These are phyloP conservation scores for Colletotrichum phormii DNA, from an alignment of 2,329 filamentous ascomycete species.

Conservation along the genomic window DNA sequence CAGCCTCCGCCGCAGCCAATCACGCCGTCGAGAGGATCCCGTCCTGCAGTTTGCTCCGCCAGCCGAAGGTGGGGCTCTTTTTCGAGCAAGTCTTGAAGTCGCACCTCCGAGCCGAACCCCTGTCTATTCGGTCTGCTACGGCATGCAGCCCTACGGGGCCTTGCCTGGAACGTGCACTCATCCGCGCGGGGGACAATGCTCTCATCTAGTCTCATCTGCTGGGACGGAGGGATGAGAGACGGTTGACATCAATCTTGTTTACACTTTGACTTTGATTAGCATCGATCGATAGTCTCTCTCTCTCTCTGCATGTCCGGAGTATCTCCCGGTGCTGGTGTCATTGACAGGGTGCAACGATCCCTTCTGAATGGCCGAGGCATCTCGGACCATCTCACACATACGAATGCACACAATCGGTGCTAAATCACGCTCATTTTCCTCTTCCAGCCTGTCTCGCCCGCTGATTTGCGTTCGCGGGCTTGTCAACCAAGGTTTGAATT, in stretches of 20 bases:
- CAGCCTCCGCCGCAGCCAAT: constrained; percentile 25
- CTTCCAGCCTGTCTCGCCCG: constrained; percentile 9
- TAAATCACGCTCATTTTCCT: constrained; percentile 13
- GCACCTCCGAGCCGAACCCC: constrained; percentile 30
- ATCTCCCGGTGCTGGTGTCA: neutral
- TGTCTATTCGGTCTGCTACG: constrained; percentile 32
- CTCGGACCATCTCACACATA: constrained; percentile 3
- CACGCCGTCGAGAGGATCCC: constrained; percentile 7
- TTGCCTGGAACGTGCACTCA: constrained; percentile 16
- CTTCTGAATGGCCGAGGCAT: constrained; percentile 7
- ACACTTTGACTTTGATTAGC: constrained; percentile 11
- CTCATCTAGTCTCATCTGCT: no score
- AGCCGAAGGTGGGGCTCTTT: constrained; percentile 12
- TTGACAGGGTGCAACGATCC: neutral
- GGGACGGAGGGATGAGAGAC: constrained; percentile 17
- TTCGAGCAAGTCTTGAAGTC: no score
- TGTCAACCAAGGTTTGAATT: no score
- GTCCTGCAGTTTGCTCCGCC: constrained; percentile 3
- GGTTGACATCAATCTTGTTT: constrained; percentile 2
- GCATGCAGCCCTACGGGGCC: constrained; percentile 36
- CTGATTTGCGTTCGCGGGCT: constrained; percentile 8
- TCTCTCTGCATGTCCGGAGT: no score
- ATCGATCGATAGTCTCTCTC: constrained; percentile 7
- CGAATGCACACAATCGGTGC: constrained; percentile 6
- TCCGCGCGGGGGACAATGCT: neutral